These are phyloP conservation scores for Moniliophthora roreri DNA, from an alignment of 1,284 basidiomycete species.

Conservation along the genomic window DNA sequence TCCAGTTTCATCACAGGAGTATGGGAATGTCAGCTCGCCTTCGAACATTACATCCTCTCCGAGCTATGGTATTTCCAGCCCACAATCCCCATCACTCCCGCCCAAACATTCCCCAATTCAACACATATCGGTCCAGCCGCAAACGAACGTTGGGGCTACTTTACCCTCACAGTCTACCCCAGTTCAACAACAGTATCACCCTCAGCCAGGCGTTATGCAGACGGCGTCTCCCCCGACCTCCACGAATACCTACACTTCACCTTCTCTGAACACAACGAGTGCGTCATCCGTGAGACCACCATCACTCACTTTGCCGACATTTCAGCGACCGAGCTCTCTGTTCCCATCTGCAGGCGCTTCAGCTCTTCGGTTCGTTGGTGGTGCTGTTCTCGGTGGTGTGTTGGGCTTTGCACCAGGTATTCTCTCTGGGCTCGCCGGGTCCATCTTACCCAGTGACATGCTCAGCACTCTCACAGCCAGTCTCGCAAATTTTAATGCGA, in stretches of 20 bases:
- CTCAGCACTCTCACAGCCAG: slow-evolving; percentile 5
- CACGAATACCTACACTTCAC: too few species aligned
- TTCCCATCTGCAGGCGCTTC: neutral
- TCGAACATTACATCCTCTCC: too few species aligned
- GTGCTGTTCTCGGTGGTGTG: slow-evolving; percentile 2
- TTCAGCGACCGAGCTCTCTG: too few species aligned
- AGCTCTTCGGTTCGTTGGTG: slow-evolving; percentile 6
- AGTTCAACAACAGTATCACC: neutral
- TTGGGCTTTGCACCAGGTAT: slow-evolving; percentile 3
- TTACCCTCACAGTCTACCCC: neutral
- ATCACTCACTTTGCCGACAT: too few species aligned
- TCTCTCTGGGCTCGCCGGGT: slow-evolving; percentile 5
- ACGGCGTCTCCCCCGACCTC: too few species aligned
- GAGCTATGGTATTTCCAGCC: too few species aligned
- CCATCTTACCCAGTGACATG: slow-evolving; percentile 1
- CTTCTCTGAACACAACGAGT: too few species aligned
- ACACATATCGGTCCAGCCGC: too few species aligned
- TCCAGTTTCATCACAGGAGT: neutral
- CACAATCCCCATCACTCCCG: too few species aligned
- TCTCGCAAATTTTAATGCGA: slow-evolving; percentile 9
- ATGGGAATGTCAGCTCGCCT: neutral
- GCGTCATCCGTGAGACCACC: too few species aligned
- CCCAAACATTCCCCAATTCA: too few species aligned
- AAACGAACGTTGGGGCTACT: too few species aligned
- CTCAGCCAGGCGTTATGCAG: neutral